phyloP scores from a whole-genome alignment of 2,329 filamentous ascomycete species.

The Colletotrichum graminicola region DNA sequence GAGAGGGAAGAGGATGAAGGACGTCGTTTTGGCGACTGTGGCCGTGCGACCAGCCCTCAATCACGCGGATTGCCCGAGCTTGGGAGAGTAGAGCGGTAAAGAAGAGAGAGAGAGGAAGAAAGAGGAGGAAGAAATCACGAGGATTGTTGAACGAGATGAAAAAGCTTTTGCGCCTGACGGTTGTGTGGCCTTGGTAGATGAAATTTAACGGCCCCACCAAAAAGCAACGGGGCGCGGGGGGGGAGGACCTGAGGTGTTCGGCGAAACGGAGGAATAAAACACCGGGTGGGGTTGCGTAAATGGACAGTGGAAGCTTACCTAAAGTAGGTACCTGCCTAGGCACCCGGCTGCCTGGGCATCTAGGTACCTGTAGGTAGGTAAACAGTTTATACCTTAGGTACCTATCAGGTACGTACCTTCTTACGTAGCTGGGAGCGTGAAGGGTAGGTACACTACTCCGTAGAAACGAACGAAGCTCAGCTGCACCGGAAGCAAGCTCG shows the following conservation, averaged over 20 bases:
- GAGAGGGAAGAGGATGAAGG: conserved; percentile 52
- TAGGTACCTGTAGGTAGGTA: too few relatives aligned
- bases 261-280: conserved; percentile 30
- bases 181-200: conserved; percentile 41
- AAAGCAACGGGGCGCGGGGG: conserved; percentile 11
- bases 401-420: neutral
- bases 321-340: too few relatives aligned
- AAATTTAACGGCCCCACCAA: conserved; percentile 42
- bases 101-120: conserved; percentile 30
- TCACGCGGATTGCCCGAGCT: conserved; percentile 43
- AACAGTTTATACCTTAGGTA: too few relatives aligned
- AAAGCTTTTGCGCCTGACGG: conserved; percentile 43
- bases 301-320: neutral
- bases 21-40: conserved; percentile 59
- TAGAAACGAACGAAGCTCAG: conserved; percentile 4
- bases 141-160: conserved; percentile 42
- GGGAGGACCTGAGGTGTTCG: conserved; percentile 23
- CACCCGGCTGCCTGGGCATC: too few relatives aligned
- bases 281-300: neutral
- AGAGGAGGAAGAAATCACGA: conserved; percentile 35
- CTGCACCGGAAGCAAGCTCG: conserved; percentile 3
- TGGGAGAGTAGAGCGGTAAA: conserved; percentile 33
- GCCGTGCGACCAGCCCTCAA: conserved; percentile 58
- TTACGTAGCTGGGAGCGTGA: neutral
- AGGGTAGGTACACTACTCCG: too few relatives aligned